Evolutionary conservation across 495 filamentous ascomycete genomes (phyloP), one percentile per base, ranked within the genome.

Genomic region (Amniculicola lignicola): DNA sequence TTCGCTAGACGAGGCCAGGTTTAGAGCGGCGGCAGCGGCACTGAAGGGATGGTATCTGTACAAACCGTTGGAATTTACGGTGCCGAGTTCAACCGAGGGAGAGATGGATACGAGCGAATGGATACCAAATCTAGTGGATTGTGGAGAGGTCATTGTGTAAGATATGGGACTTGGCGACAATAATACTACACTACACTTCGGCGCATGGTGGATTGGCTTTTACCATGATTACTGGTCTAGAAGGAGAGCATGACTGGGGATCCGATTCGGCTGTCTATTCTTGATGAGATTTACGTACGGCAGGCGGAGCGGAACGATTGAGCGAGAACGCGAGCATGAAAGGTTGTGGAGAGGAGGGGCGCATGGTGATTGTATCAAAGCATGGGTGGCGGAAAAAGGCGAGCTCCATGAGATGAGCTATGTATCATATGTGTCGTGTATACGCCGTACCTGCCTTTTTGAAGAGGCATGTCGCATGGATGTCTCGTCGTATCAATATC

Each of bases 1-100:
- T 43, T 88, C 78, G 72, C 74, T 97, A 52, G 71, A 87, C 51
- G 82, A 88, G 69, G 92, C 88, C 48, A 82, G 88, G 59, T 76
- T 77, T 38, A 77, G 87, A 65, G 93, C 93, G 12, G 80, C 89
- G 35, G 87, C 92, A 40, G 81, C 85, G 45, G 82, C 92, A 15
- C 74, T 98, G 61, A 95, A 95, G 76, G 77, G 81, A 15, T 98
- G 94, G 94, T 98, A 97, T 72, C 75, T 97, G 51, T 98, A 98
- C 72, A 88, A 82, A 69, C 93, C 93, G 10, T 53, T 81, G 38
- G 72, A 82, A 45, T 81, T 83, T 12, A 77, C 79, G 33, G 76
- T 96, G 41, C 93, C 93, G 22, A 94, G 88, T 70, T 84, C 90
- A 39, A 87, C 84, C 70, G 85, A 94, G 61, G 82, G 77, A 35